phyloP scores from a whole-genome alignment of 1,139 yeast genomes.

The Yamadazyma taylorii region DNA sequence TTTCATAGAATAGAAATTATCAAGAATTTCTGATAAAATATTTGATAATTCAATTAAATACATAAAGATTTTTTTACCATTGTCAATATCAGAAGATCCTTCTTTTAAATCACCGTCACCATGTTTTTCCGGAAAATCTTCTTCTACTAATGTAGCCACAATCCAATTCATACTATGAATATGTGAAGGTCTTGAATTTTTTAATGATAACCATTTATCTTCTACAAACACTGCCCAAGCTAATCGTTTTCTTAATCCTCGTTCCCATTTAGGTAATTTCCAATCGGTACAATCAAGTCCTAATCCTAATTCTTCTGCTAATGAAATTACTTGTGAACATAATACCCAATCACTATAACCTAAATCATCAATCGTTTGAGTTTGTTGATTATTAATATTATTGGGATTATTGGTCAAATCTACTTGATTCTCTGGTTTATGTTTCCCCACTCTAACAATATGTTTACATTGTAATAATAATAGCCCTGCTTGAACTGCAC shows the following conservation, averaged over 20 bases:
- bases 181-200: slow-evolving; percentile 82
- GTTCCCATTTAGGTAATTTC: slow-evolving; percentile 92
- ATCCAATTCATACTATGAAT: slow-evolving; percentile 67
- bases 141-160: slow-evolving; percentile 60
- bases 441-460: slow-evolving; percentile 23
- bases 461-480: slow-evolving; percentile 65
- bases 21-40: slow-evolving; percentile 71
- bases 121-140: slow-evolving; percentile 72
- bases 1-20: slow-evolving; percentile 66
- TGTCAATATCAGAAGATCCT: slow-evolving; percentile 68
- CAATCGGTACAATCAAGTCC: slow-evolving; percentile 84
- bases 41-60: slow-evolving; percentile 67
- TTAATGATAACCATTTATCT: slow-evolving; percentile 82
- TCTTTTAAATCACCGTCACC: slow-evolving; percentile 58
- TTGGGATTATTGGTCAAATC: slow-evolving; percentile 6
- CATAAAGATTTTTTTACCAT: slow-evolving; percentile 70
- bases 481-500: slow-evolving; percentile 80
- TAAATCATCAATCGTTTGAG: slow-evolving; percentile 31
- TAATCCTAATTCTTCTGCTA: slow-evolving; percentile 83
- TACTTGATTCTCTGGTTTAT: slow-evolving; percentile 4
- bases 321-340: slow-evolving; percentile 81
- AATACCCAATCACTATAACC: slow-evolving; percentile 78
- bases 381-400: slow-evolving; percentile 8
- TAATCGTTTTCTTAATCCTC: slow-evolving; percentile 75
- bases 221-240: slow-evolving; percentile 94